Evolutionary conservation across 2,329 filamentous ascomycete species (phyloP).

Genomic region (Teratosphaeria gauchensis): DNA sequence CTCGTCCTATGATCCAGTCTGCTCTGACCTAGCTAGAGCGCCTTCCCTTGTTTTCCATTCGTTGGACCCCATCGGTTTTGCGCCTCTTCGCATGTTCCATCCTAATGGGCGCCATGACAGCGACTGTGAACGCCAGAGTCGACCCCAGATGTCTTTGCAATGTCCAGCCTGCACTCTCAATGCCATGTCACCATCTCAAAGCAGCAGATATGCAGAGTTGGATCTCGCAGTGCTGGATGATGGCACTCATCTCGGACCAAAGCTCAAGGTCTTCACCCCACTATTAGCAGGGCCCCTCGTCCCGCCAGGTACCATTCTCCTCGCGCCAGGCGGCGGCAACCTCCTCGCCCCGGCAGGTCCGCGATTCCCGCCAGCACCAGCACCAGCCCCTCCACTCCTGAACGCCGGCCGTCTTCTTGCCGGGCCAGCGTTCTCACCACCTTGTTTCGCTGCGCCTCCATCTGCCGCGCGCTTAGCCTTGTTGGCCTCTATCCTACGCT

Average conservation of each 20-base stretch:
- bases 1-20: too few relatives aligned
- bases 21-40: too few relatives aligned
- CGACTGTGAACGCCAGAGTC: too few relatives aligned
- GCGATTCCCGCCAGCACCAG: background rate
- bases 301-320: background rate
- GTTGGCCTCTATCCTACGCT: constrained; percentile 1
- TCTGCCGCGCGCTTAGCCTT: background rate
- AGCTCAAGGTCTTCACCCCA: background rate
- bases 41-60: too few relatives aligned
- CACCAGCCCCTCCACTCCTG: background rate
- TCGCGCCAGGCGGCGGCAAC: background rate
- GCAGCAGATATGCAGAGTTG: too few relatives aligned
- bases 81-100: too few relatives aligned
- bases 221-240: background rate
- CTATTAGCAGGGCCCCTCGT: background rate
- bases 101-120: too few relatives aligned
- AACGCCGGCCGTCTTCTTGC: background rate
- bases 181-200: too few relatives aligned
- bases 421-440: background rate
- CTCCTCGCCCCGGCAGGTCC: background rate
- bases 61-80: too few relatives aligned
- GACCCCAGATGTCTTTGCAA: too few relatives aligned
- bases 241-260: background rate
- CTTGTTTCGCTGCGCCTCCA: background rate
- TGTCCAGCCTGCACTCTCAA: too few relatives aligned